phyloP scores from a whole-genome alignment of 2,329 filamentous ascomycete genomes.

The Fusarium concolor region DNA sequence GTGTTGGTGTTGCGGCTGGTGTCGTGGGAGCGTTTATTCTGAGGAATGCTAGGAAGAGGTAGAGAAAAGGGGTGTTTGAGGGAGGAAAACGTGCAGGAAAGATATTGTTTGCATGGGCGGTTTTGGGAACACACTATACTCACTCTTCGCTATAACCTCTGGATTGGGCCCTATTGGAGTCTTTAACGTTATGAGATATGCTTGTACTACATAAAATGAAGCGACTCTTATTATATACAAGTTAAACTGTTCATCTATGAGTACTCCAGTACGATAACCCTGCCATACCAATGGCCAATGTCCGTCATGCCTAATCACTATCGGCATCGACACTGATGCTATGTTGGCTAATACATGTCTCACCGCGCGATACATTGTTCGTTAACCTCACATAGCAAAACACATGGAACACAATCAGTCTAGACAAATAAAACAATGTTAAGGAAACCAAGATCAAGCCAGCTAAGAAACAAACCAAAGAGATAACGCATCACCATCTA shows the following conservation, averaged over 20 bases:
- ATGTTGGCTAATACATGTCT: not conserved
- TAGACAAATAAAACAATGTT: constrained; percentile 45
- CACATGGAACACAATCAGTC: not conserved
- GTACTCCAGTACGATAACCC: no score
- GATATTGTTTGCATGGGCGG: constrained; percentile 25
- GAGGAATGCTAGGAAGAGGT: constrained; percentile 75
- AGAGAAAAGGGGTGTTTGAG: constrained; percentile 17
- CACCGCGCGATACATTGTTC: not conserved
- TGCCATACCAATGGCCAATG: not conserved
- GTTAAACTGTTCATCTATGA: constrained; percentile 7
- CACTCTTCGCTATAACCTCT: constrained; percentile 27
- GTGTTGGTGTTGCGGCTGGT: constrained; percentile 92
- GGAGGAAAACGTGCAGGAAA: constrained; percentile 7
- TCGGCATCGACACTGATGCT: not conserved
- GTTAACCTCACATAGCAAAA: not conserved
- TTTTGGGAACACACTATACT: constrained; percentile 29
- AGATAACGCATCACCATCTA: constrained; percentile 50
- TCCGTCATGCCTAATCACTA: not conserved
- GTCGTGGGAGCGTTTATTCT: constrained; percentile 90
- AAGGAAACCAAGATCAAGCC: constrained; percentile 53
- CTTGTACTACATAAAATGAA: constrained; percentile 45
- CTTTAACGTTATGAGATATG: constrained; percentile 36
- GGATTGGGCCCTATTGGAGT: constrained; percentile 29
- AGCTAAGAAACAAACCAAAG: constrained; percentile 52
- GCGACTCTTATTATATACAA: constrained; percentile 31